Evolutionary conservation across 2,329 filamentous ascomycete species (phyloP).

Genomic region (Paecilomyces niveus): DNA sequence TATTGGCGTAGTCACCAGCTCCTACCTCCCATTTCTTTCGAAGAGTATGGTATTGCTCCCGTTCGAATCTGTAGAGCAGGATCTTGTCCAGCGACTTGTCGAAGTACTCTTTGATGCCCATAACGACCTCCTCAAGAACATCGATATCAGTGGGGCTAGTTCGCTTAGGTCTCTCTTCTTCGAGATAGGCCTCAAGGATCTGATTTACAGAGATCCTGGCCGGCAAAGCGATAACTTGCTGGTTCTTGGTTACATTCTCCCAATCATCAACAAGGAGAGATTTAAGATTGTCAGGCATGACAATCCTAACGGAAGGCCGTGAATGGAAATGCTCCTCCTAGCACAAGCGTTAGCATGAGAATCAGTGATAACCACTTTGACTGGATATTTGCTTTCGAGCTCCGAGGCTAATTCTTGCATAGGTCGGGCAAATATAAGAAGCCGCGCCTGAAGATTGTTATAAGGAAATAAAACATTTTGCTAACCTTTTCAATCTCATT

Average conservation of each 20-base stretch:
- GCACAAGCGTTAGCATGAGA: background rate
- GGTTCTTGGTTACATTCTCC: constrained; percentile 96
- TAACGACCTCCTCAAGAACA: constrained; percentile 81
- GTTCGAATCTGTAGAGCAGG: constrained; percentile 88
- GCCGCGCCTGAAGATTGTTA: background rate
- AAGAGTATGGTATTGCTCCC: constrained; percentile 75
- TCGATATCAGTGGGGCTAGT: constrained; percentile 63
- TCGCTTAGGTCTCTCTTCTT: constrained; percentile 61
- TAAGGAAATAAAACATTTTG: background rate
- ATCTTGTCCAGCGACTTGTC: constrained; percentile 83
- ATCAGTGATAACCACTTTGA: background rate
- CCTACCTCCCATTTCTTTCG: constrained; percentile 61
- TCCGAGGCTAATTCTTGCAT: no score
- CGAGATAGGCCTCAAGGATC: constrained; percentile 75
- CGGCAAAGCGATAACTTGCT: constrained; percentile 80
- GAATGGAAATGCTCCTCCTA: constrained; percentile 85
- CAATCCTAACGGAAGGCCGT: constrained; percentile 77
- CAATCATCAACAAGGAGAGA: constrained; percentile 93
- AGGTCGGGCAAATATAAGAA: no score
- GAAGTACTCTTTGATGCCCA: constrained; percentile 87
- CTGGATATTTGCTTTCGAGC: no score
- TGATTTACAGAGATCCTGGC: constrained; percentile 65
- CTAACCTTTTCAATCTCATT: constrained; percentile 42
- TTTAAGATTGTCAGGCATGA: constrained; percentile 84
- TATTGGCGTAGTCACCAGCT: constrained; percentile 59